Evolutionary conservation across 2,329 filamentous ascomycete genomes (phyloP), one percentile per base, ranked within the genome.

Genomic region (Cladophialophora bantiana): DNA sequence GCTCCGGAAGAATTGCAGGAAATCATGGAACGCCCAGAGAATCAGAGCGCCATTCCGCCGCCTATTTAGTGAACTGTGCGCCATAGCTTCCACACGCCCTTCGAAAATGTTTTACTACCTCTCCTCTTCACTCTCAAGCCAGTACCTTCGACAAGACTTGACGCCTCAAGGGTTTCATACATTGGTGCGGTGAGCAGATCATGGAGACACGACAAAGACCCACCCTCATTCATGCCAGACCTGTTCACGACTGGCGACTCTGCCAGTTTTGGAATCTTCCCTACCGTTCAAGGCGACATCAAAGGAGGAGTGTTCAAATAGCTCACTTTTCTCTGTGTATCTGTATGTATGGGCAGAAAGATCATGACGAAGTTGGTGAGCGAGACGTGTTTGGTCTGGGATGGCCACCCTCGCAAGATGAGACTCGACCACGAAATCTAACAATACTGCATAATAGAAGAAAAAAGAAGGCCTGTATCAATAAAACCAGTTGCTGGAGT

Each of bases 1-100:
- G 89, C 89, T 59, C 87, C 89, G 64, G 93, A 96, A 79, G 93
- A 96, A 78, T 83, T 96, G 73, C 91, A 95, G 85, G 90, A 94
- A 71, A 76, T 78, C 55, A 79, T 80, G 55, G 72, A 79, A 61
- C 75, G 78, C 67, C 78, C 78, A 71, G 78, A 81, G 72, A 64
- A 68, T 20, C 64, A 66, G 38, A 68, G 59, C 61, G 61, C 65
- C 26, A 57, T 67, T 74, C 78, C 80, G 67, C 83, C 84, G 68
- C 83, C 84, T 60, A 83, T 83, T 76, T 84, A 83, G 78, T 69
- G 66, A 54, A 58, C 34, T 50, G 18, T 12, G n/a, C 26, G 35
- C 48, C 34, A 52, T 26, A 35, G 53, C 48, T 26, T 53, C 45
- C 32, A n/a, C 26, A 62, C 52, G 36, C 26, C n/a, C 32, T 61